Percentiles rank a stretch among this genome's conserved stretches.
phyloP scores from a whole-genome alignment of 2,329 filamentous ascomycete species.

The Triangularia setosa region DNA sequence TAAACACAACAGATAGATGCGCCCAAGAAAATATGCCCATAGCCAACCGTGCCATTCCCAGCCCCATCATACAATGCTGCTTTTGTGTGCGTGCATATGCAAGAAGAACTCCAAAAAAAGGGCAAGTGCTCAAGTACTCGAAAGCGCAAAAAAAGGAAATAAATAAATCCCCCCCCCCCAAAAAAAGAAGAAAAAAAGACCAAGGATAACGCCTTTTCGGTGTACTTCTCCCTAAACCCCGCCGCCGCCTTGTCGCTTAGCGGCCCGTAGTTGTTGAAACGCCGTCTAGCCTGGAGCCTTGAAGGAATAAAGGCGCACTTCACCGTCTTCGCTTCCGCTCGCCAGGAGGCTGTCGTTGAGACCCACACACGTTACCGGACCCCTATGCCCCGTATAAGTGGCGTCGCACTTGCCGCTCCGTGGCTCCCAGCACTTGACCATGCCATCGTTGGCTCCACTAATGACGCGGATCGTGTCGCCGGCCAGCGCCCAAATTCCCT shows the following conservation, averaged over 20 bases:
- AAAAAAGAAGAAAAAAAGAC: not conserved
- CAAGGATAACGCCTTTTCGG: not conserved
- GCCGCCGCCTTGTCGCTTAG: not conserved
- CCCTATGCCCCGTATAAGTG: slow-evolving; percentile 85
- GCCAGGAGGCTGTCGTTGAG: slow-evolving; percentile 86
- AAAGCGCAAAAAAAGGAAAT: not conserved
- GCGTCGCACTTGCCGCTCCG: slow-evolving; percentile 86
- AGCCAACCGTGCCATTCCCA: not conserved
- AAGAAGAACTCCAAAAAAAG: not conserved
- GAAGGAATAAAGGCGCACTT: slow-evolving; percentile 81
- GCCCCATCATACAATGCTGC: not conserved
- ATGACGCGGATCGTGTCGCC: slow-evolving; percentile 86
- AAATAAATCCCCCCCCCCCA: too few species aligned
- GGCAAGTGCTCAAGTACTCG: not conserved
- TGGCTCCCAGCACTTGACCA: slow-evolving; percentile 94
- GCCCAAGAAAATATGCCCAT: slow-evolving; percentile 1
- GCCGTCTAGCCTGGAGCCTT: slow-evolving; percentile 41
- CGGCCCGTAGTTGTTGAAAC: slow-evolving; percentile 5
- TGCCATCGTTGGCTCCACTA: slow-evolving; percentile 85
- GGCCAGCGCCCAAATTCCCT: slow-evolving; percentile 90
- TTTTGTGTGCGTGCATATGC: not conserved
- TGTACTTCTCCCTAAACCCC: not conserved
- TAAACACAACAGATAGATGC: not conserved
- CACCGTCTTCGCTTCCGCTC: slow-evolving; percentile 89
- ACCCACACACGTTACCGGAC: slow-evolving; percentile 88